Evolutionary conservation across 257 asterid species (phyloP).

Genomic region (Datura wrightii): DNA sequence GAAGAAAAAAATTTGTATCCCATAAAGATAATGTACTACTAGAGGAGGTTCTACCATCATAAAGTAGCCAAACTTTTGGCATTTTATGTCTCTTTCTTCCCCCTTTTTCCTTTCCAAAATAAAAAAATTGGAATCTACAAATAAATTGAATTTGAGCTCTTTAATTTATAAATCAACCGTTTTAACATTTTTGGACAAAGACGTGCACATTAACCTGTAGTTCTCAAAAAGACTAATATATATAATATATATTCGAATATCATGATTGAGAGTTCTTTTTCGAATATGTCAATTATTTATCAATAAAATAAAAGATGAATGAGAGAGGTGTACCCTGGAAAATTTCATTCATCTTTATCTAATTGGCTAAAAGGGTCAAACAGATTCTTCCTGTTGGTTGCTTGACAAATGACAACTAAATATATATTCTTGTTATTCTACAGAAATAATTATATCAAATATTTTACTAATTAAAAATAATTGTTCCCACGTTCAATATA

Average conservation of each 20-base stretch:
- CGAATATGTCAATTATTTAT: conserved; percentile 1
- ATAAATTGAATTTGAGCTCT: neutral
- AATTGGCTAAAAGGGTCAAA: conserved; percentile 43
- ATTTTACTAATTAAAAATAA: neutral
- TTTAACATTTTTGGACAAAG: conserved; percentile 9
- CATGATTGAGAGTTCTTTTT: neutral
- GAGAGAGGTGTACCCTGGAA: conserved; percentile 32
- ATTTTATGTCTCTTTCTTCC: neutral
- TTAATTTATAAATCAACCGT: neutral
- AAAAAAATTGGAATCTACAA: neutral
- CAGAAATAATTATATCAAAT: neutral
- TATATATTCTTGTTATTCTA: neutral
- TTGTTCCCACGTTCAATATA: neutral
- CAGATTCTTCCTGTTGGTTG: conserved; percentile 39
- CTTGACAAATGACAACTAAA: conserved; percentile 13
- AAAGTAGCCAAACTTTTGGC: neutral
- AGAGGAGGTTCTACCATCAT: conserved; percentile 30
- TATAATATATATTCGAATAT: conserved; percentile 10
- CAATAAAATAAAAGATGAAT: conserved; percentile 29
- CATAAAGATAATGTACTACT: conserved; percentile 28
- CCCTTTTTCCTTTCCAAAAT: too few relatives aligned
- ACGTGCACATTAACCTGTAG: neutral
- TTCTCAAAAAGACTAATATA: neutral
- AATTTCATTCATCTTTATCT: conserved; percentile 4
- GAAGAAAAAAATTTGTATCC: neutral